Conservation (phyloP, 1,284 basidiomycete genomes). For the Athelia psychrophila region DNA sequence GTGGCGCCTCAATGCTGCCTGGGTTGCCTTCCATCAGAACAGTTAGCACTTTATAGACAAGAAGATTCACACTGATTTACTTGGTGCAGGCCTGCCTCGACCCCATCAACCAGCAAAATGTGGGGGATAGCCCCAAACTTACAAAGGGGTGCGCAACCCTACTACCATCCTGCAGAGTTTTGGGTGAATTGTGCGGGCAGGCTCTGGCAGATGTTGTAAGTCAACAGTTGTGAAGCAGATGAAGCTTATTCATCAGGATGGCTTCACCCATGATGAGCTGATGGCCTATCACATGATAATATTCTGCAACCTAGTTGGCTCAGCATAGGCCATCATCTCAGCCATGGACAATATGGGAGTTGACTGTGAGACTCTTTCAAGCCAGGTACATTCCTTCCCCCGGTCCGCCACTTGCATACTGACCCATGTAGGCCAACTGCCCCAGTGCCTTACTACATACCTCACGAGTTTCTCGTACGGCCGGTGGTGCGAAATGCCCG, state of each 20-base stretch:
- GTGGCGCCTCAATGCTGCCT: constrained; percentile 5
- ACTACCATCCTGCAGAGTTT: too few relatives aligned
- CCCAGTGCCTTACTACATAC: constrained; percentile 30
- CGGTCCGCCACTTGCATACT: neutral
- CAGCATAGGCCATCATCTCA: constrained; percentile 84
- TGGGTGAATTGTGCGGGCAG: too few relatives aligned
- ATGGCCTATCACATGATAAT: too few relatives aligned
- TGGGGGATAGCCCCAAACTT: constrained; percentile 73
- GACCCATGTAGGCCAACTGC: constrained; percentile 40
- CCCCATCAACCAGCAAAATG: constrained; percentile 69
- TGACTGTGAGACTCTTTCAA: constrained; percentile 78
- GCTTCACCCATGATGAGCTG: constrained; percentile 75
- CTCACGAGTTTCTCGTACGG: neutral
- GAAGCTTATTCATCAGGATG: constrained; percentile 96
- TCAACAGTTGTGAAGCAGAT: constrained; percentile 98
- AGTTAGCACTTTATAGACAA: constrained; percentile 22
- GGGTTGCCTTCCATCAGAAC: constrained; percentile 18
- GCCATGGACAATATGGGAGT: constrained; percentile 90
- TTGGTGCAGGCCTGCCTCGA: constrained; percentile 67
- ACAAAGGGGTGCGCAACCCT: constrained; percentile 61
- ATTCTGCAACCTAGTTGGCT: constrained; percentile 86
- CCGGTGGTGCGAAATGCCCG: constrained; percentile 27
- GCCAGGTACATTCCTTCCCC: constrained; percentile 52
- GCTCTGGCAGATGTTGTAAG: constrained; percentile 83
- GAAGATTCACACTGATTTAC: constrained; percentile 20